phyloP scores from a whole-genome alignment of 345 rosid genomes.

The Mercurialis annua region DNA sequence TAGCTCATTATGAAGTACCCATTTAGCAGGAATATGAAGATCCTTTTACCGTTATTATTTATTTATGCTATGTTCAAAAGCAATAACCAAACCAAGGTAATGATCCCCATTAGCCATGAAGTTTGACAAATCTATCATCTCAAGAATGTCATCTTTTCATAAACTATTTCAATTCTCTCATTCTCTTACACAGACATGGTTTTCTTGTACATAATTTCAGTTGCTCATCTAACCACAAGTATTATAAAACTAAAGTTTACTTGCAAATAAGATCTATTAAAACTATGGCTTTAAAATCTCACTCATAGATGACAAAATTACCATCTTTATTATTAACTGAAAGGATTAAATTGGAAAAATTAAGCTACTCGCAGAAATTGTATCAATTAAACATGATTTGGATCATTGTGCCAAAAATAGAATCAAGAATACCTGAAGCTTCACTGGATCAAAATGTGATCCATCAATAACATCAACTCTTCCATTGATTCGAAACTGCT shows the following conservation, averaged over 20 bases:
- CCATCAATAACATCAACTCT: conserved; percentile 66
- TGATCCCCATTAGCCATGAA: background rate
- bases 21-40: background rate
- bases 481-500: conserved; percentile 87
- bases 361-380: background rate
- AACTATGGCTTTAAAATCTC: background rate
- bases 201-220: background rate
- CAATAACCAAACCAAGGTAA: background rate
- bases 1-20: background rate
- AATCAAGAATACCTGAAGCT: conserved; percentile 52
- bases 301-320: background rate
- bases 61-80: background rate
- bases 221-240: background rate
- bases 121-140: background rate
- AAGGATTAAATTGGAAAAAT: background rate
- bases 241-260: background rate
- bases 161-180: background rate
- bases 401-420: background rate
- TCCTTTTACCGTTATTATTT: background rate
- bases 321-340: background rate
- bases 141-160: background rate
- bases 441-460: conserved; percentile 49
- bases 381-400: background rate
- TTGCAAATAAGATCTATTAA: background rate
- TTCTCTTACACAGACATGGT: background rate